Percentiles rank a stretch among this genome's conserved stretches.
These are phyloP conservation scores for Cutaneotrichosporon mucoides DNA, from an alignment of 1,284 basidiomycete genomes.

Conservation along the genomic window DNA sequence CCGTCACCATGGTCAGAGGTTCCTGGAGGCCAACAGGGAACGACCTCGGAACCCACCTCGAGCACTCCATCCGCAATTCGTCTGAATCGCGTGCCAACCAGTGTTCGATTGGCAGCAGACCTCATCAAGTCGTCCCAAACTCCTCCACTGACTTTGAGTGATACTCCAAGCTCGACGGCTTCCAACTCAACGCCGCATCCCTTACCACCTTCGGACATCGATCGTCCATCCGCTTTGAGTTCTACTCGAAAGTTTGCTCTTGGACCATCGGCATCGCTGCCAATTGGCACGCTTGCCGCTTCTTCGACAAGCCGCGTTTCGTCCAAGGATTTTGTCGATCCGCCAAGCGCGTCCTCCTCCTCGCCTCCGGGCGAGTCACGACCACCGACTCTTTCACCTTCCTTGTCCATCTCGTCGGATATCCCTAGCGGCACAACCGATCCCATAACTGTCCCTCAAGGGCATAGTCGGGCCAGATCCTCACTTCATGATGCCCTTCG, in stretches of 20 bases:
- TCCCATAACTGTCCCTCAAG: constrained; percentile 2
- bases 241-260: constrained; percentile 4
- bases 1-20: constrained; percentile 46
- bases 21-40: constrained; percentile 18
- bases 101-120: constrained; percentile 54
- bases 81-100: constrained; percentile 54
- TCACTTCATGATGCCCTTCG: background rate
- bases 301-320: background rate
- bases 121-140: constrained; percentile 39
- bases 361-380: background rate
- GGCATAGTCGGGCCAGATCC: constrained; percentile 1
- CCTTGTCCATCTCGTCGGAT: constrained; percentile 4
- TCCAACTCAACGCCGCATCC: constrained; percentile 35
- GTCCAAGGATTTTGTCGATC: background rate
- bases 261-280: constrained; percentile 9
- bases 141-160: constrained; percentile 10
- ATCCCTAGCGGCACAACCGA: background rate
- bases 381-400: background rate
- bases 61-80: constrained; percentile 48
- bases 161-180: constrained; percentile 16
- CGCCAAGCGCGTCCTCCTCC: constrained; percentile 1
- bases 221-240: background rate
- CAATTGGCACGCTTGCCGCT: constrained; percentile 1
- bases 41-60: constrained; percentile 23
- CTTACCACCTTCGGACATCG: constrained; percentile 19